Evolutionary conservation across 2,329 filamentous ascomycete genomes (phyloP).

Genomic region (Hypocrella siamensis): DNA sequence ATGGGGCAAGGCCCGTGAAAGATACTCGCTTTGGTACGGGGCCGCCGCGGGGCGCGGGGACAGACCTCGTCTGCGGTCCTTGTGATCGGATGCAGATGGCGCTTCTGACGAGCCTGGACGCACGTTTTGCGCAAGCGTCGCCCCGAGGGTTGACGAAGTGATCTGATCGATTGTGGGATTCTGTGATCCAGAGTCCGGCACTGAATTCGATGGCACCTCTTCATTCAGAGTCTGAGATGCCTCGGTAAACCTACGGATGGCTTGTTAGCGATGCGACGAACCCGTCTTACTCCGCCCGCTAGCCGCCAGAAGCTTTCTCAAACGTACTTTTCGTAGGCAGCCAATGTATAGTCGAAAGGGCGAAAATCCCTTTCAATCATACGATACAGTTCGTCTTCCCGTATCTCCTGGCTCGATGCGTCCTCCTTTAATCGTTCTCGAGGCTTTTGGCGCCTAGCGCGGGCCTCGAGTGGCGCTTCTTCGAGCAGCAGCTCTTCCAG

Average conservation of each 20-base stretch:
- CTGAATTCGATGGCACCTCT: constrained; percentile 3
- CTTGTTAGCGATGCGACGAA: no score
- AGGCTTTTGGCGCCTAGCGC: constrained; percentile 85
- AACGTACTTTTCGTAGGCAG: constrained; percentile 60
- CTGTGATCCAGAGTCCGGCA: constrained; percentile 16
- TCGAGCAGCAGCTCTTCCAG: constrained; percentile 85
- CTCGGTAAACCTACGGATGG: constrained; percentile 20
- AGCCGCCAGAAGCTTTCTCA: no score
- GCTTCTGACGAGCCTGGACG: constrained; percentile 5
- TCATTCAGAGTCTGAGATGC: constrained; percentile 7
- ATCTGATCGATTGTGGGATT: constrained; percentile 37
- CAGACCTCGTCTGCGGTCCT: constrained; percentile 11
- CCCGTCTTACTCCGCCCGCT: no score
- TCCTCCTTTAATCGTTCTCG: constrained; percentile 84
- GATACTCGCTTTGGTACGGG: constrained; percentile 31
- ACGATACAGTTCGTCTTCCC: constrained; percentile 82
- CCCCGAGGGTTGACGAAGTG: constrained; percentile 18
- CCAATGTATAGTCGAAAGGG: constrained; percentile 85
- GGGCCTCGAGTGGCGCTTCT: constrained; percentile 84
- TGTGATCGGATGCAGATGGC: constrained; percentile 10
- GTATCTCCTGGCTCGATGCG: constrained; percentile 85
- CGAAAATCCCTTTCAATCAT: constrained; percentile 91
- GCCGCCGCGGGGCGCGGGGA: constrained; percentile 17
- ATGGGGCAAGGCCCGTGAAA: constrained; percentile 29
- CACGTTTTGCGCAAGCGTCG: constrained; percentile 1